These are phyloP conservation scores for Athelia sp. DNA, from an alignment of 1,284 basidiomycete species.

Conservation along the genomic window DNA sequence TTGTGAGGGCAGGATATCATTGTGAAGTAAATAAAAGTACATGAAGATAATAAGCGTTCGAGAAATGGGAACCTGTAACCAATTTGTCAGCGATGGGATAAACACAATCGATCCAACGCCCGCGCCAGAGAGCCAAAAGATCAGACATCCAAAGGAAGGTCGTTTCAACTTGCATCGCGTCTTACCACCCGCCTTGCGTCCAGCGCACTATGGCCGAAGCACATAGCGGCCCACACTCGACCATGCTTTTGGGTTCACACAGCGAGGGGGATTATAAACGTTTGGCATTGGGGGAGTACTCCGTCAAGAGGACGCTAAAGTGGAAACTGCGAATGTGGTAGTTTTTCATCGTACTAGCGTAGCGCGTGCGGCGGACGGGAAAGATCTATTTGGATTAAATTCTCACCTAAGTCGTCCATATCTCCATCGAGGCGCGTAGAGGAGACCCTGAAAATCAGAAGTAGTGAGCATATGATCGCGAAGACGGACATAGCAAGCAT, in stretches of 20 bases:
- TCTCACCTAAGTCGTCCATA: neutral
- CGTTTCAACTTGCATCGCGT: conserved; percentile 49
- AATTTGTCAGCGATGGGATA: too few species aligned
- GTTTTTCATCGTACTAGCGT: too few species aligned
- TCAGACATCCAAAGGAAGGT: conserved; percentile 79
- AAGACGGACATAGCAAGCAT: conserved; percentile 1
- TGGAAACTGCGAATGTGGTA: conserved; percentile 68
- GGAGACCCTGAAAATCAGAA: neutral
- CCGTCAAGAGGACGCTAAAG: conserved; percentile 56
- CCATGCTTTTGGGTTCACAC: conserved; percentile 63
- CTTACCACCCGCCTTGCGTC: conserved; percentile 53
- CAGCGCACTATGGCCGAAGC: conserved; percentile 49
- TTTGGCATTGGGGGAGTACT: conserved; percentile 68
- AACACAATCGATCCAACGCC: neutral
- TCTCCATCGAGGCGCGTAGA: neutral
- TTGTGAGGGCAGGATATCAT: too few species aligned
- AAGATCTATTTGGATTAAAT: conserved; percentile 6
- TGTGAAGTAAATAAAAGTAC: too few species aligned
- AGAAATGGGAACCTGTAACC: too few species aligned
- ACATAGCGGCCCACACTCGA: conserved; percentile 34
- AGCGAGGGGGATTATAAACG: conserved; percentile 52
- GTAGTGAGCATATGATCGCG: conserved; percentile 10
- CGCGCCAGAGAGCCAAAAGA: conserved; percentile 16
- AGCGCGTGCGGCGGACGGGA: too few species aligned
- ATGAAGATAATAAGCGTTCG: too few species aligned